Evolutionary conservation across 768 basidiomycete genomes (phyloP), one percentile per base, ranked within the genome.

Genomic region (Lactarius hengduanensis): DNA sequence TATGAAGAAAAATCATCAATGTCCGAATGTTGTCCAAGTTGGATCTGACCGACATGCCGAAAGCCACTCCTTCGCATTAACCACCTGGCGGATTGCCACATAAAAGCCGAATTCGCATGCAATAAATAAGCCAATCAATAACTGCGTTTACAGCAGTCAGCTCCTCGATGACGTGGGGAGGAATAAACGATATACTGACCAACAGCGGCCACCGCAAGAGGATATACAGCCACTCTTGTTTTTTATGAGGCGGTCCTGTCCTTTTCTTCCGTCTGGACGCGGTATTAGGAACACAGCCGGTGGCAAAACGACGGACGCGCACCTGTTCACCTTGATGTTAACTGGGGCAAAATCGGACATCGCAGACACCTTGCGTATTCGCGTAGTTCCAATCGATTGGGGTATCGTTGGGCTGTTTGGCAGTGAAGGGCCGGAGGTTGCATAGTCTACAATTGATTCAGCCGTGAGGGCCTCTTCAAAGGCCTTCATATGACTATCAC

Each of bases 41-140:
- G 32, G 4, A 55, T 26, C 1, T 13, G 50, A 74, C 80, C 70
- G 74, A 95, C 95, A 98, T 57, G 94, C 94, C 30, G 89, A 86
- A 54, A 96, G 74, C 86, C 88, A 98, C 77, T 99, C 96, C 74
- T 97, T 93, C 4, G 92, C 83, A 73, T 98, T 98, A 53, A 99
- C 97, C 20, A 96, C 73, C 75, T 99, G 96, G 18, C 96, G 82
- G 57, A 94, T 92, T 41, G 92, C 69, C 45, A 98, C 84, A 72
- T 99, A 99, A 32, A 90, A 75, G 16, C 91, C 82, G 74, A 98
- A 98, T 76, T 98, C 90, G 16, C 81, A 81, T 45, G 86, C 82
- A 63, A 98, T 97, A 76, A 97, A 85, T 6, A 87, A 61, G 71
- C 93, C 92, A 40, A 98, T 91, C 68, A 96, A 84, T 66, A 82